Conservation (phyloP, 345 rosid genomes). For the Sisymbrium altissimum region DNA sequence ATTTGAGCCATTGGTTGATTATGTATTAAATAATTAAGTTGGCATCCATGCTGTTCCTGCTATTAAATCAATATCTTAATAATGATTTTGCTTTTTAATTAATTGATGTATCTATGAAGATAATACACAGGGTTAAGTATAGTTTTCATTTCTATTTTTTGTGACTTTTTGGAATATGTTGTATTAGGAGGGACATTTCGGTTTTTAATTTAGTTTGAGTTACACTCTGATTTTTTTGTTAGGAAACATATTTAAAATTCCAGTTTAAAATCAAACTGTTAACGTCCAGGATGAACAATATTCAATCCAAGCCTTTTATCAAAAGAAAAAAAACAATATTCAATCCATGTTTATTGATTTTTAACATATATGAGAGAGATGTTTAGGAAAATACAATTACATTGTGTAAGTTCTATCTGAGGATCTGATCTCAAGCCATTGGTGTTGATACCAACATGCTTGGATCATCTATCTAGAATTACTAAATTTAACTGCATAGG, state of each 20-base stretch:
- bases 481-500: neutral
- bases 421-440: neutral
- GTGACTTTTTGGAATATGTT: neutral
- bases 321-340: no score
- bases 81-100: neutral
- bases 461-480: neutral
- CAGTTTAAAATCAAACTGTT: no score
- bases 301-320: no score
- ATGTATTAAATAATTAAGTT: constrained; percentile 1
- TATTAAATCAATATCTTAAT: neutral
- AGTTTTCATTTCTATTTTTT: neutral
- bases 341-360: no score
- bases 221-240: no score
- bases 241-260: no score
- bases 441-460: neutral
- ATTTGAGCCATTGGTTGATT: constrained; percentile 29
- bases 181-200: neutral
- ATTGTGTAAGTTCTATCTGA: neutral
- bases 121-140: neutral
- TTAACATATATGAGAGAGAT: no score
- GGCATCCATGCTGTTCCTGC: constrained; percentile 25
- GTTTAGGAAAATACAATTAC: neutral
- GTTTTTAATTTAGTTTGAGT: neutral
- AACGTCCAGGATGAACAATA: no score
- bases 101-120: neutral